Base-by-base conservation (phyloP, 192 early-diverging fungal genomes). In the Linderina pennispora region DNA sequence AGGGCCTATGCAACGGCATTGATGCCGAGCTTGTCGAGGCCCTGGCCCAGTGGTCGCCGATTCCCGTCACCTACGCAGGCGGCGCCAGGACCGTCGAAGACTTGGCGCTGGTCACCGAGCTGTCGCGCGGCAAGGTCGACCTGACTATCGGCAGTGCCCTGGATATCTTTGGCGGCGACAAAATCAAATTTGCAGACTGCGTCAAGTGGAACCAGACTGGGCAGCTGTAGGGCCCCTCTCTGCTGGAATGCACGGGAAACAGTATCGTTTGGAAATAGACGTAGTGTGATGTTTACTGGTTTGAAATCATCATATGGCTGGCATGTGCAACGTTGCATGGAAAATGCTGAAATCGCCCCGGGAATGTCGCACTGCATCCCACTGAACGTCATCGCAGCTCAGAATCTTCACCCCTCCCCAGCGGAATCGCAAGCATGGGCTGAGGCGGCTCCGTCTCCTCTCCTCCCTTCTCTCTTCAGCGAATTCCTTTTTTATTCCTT, bases 11-110 rank as follows among this genome's bases (percentile, higher is more conserved):
- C 60, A 75, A 85, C 35, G 97, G 97, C 8, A 90, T 99, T 44
- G 97, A 99, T 49, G 65, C 77, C 48, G 80, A 83, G 7, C 82
- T 99, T 19, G 96, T 99, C 0, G 45, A 47, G 63, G 73, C 55
- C 1, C 62, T 97, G 15, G 96, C 86, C 2, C 76, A 82, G 56
- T 92, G 92, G 90, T 80, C 80, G 15, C 74, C 76, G 1, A 84
- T 99, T 48, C 92, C 94, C 7, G 86, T 85, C 14, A 96, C 94
- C 0, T 99, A 99, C 68, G 96, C 96, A 0, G 96, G 96, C 34
- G 96, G 96, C 3, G 62, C 64, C 8, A 43, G 43, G 21, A 61
- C 60, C 50, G 9, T 93, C 8, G 53, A 44, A 1, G 94, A 99
- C 51, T 53, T 99, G 41, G 74, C 64, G 16, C 74, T 94, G 3